These are phyloP conservation scores for Beverwykella pulmonaria DNA, from an alignment of 495 filamentous ascomycete species.

Conservation along the genomic window DNA sequence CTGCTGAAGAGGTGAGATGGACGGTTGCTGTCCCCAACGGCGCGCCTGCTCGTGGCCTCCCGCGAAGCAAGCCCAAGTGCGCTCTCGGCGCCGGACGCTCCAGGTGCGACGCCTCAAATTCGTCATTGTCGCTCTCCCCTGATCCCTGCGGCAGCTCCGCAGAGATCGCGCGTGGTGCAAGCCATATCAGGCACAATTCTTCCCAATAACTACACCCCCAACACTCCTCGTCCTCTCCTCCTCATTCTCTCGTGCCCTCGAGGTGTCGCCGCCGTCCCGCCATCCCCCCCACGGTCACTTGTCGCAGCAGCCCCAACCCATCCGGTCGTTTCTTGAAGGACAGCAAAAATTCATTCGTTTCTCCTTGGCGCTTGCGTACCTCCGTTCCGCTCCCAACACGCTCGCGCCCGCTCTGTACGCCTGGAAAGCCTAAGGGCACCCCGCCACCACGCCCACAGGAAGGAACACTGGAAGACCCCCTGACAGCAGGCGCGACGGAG, in stretches of 20 bases:
- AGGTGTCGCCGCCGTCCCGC: constrained; percentile 18
- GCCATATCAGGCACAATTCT: not conserved
- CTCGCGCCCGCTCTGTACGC: not conserved
- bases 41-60: no score
- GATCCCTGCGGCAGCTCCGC: not conserved
- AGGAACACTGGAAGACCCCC: not conserved
- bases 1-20: no score
- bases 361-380: constrained; percentile 5
- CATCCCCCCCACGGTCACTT: not conserved
- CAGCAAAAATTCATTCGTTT: constrained; percentile 6
- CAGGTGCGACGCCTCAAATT: not conserved
- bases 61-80: no score
- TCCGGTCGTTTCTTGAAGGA: constrained; percentile 11
- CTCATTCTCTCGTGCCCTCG: constrained; percentile 6
- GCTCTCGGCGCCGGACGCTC: not conserved
- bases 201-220: not conserved
- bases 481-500: not conserved
- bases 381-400: not conserved
- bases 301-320: not conserved
- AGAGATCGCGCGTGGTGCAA: not conserved
- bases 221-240: not conserved
- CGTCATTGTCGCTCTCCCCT: constrained; percentile 6
- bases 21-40: no score
- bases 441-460: not conserved
- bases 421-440: not conserved